Conservation (phyloP, 2,329 filamentous ascomycete genomes). For the Alternaria longipes region DNA sequence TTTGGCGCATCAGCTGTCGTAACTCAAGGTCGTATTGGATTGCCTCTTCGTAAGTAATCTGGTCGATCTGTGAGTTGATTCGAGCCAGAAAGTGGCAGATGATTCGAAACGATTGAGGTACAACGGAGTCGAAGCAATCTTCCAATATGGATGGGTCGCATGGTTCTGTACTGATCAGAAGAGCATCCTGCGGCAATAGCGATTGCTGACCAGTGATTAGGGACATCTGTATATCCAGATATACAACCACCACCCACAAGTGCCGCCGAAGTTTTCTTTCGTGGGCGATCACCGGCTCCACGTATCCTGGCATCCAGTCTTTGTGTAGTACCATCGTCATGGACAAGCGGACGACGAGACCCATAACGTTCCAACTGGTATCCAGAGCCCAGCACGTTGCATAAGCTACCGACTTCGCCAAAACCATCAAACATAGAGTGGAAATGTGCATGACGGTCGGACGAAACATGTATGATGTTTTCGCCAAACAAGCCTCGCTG, state of each 20-base stretch:
- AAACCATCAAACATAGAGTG: slow-evolving; percentile 32
- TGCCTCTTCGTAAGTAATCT: neutral
- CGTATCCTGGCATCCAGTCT: slow-evolving; percentile 21
- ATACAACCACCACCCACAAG: neutral
- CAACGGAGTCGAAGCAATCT: neutral
- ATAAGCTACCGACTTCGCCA: slow-evolving; percentile 34
- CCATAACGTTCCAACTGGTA: slow-evolving; percentile 32
- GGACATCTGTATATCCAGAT: neutral
- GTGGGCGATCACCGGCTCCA: neutral
- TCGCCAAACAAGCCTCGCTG: slow-evolving; percentile 32
- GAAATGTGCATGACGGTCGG: slow-evolving; percentile 23
- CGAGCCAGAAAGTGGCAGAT: neutral
- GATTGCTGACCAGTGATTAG: neutral
- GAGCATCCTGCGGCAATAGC: neutral
- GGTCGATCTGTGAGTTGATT: neutral
- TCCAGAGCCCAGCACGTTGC: slow-evolving; percentile 37
- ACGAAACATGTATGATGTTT: slow-evolving; percentile 32
- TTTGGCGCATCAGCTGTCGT: neutral
- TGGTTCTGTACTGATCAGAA: neutral
- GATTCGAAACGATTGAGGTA: neutral
- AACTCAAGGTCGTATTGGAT: neutral
- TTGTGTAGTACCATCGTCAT: slow-evolving; percentile 31
- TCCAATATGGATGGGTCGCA: neutral
- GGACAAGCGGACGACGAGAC: slow-evolving; percentile 27
- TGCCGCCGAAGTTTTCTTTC: neutral